phyloP scores from a whole-genome alignment of 805 yeast species.

The Candida easanensis region DNA sequence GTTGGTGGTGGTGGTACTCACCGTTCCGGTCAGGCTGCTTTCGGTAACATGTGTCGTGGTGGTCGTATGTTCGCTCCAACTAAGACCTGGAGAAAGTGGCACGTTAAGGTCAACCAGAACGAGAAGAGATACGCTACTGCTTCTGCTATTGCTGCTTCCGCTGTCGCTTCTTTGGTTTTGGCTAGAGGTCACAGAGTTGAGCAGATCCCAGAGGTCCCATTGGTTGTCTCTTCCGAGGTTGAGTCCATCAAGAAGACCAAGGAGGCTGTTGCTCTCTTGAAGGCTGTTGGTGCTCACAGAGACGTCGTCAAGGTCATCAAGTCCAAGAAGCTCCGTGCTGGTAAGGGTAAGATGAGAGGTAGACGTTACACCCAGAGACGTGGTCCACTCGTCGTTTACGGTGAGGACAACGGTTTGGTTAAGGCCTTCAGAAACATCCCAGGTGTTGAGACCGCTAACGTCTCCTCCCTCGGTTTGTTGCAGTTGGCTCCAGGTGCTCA shows the following conservation, averaged over 20 bases:
- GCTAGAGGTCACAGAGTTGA: slow-evolving; percentile 99
- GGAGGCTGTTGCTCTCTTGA: slow-evolving; percentile 97
- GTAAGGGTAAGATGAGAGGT: slow-evolving; percentile 99
- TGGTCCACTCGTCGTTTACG: slow-evolving; percentile 99
- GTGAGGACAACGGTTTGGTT: slow-evolving; percentile 95
- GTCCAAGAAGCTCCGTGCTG: slow-evolving; percentile 99
- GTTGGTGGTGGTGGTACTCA: slow-evolving; percentile 99
- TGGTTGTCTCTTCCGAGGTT: slow-evolving; percentile 90
- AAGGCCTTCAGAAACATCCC: slow-evolving; percentile 99
- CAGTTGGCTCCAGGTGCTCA: slow-evolving; percentile 99
- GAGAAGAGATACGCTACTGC: slow-evolving; percentile 99
- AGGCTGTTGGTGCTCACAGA: slow-evolving; percentile 98
- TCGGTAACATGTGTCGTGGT: slow-evolving; percentile 99
- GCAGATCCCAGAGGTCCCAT: slow-evolving; percentile 96
- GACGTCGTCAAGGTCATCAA: slow-evolving; percentile 97
- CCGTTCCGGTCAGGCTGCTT: slow-evolving; percentile 99
- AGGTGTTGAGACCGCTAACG: slow-evolving; percentile 98
- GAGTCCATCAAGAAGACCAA: slow-evolving; percentile 95
- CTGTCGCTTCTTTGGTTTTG: slow-evolving; percentile 95
- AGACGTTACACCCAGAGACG: slow-evolving; percentile 99
- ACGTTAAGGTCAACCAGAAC: slow-evolving; percentile 99
- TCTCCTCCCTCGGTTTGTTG: slow-evolving; percentile 87
- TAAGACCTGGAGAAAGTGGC: slow-evolving; percentile 99
- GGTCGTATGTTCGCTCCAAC: slow-evolving; percentile 99
- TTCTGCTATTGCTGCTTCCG: slow-evolving; percentile 98